phyloP scores from a whole-genome alignment of 345 rosid species.

The Limnanthes douglasii region DNA sequence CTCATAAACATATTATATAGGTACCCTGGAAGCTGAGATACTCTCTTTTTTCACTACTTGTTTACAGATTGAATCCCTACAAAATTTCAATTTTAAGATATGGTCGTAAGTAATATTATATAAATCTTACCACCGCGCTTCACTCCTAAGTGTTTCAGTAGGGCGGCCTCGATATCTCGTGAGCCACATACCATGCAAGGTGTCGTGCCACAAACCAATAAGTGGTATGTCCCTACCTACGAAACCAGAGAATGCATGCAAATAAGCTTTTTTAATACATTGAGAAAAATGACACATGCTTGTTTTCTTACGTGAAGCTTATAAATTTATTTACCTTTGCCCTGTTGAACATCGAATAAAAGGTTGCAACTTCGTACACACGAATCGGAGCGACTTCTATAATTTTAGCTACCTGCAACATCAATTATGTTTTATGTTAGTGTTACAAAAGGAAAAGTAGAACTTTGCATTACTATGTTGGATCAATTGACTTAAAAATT shows the following conservation, averaged over 20 bases:
- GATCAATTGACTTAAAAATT: too few species aligned
- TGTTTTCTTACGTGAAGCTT: slow-evolving; percentile 6
- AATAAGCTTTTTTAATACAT: too few species aligned
- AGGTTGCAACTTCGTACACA: slow-evolving; percentile 94
- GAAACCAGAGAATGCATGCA: slow-evolving; percentile 11
- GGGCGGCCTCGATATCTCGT: slow-evolving; percentile 72
- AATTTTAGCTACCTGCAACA: slow-evolving; percentile 68
- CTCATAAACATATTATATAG: too few species aligned
- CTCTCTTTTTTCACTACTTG: too few species aligned
- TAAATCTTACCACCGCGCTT: slow-evolving; percentile 70
- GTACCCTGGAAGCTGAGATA: too few species aligned
- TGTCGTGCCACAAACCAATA: slow-evolving; percentile 96
- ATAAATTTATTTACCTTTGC: slow-evolving; percentile 38
- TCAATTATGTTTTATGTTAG: slow-evolving; percentile 10
- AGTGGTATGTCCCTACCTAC: slow-evolving; percentile 95
- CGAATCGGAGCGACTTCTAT: slow-evolving; percentile 89
- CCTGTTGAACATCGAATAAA: slow-evolving; percentile 96
- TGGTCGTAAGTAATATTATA: not conserved
- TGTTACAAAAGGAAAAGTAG: too few species aligned
- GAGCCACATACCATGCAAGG: slow-evolving; percentile 99
- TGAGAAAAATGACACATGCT: too few species aligned
- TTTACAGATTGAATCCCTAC: too few species aligned
- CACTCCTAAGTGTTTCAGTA: slow-evolving; percentile 87
- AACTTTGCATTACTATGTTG: too few species aligned
- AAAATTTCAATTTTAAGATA: too few species aligned